Evolutionary conservation across 2,329 filamentous ascomycete genomes (phyloP).

Genomic region (Pseudogymnoascus sp.): DNA sequence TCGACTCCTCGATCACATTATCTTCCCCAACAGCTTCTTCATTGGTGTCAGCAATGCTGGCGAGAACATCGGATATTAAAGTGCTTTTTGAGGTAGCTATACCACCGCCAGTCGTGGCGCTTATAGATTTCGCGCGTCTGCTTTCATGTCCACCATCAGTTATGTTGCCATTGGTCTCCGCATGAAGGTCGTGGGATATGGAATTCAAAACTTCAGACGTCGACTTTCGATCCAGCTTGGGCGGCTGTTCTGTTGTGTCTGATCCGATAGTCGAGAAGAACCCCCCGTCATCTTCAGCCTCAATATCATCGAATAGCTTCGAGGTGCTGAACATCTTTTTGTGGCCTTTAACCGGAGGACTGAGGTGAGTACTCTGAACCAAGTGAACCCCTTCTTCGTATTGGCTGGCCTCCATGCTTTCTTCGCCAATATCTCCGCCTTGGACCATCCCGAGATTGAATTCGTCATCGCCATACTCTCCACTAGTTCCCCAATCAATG

Average conservation of each 20-base stretch:
- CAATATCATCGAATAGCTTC: constrained; percentile 32
- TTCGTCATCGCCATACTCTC: constrained; percentile 6
- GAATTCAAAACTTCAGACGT: constrained; percentile 57
- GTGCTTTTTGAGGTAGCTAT: constrained; percentile 22
- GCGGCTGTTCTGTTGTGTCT: constrained; percentile 22
- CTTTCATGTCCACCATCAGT: constrained; percentile 13
- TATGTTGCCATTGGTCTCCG: constrained; percentile 15
- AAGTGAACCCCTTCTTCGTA: constrained; percentile 65
- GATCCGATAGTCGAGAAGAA: constrained; percentile 46
- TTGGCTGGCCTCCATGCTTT: constrained; percentile 37
- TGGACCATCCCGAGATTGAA: not conserved
- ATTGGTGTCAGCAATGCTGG: constrained; percentile 26
- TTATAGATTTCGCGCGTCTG: constrained; percentile 14
- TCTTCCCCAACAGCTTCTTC: constrained; percentile 25
- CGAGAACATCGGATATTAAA: constrained; percentile 20
- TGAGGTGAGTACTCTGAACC: constrained; percentile 32
- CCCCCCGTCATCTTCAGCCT: constrained; percentile 38
- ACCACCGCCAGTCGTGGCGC: constrained; percentile 19
- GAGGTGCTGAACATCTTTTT: constrained; percentile 19
- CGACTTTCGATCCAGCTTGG: constrained; percentile 55
- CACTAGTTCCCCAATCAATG: not conserved
- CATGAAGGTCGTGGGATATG: constrained; percentile 31
- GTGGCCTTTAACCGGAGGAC: constrained; percentile 3
- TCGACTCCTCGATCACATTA: not conserved
- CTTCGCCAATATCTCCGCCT: constrained; percentile 24